phyloP scores from a whole-genome alignment of 352 stramenopile species.

The Globisporangium mamillatum region DNA sequence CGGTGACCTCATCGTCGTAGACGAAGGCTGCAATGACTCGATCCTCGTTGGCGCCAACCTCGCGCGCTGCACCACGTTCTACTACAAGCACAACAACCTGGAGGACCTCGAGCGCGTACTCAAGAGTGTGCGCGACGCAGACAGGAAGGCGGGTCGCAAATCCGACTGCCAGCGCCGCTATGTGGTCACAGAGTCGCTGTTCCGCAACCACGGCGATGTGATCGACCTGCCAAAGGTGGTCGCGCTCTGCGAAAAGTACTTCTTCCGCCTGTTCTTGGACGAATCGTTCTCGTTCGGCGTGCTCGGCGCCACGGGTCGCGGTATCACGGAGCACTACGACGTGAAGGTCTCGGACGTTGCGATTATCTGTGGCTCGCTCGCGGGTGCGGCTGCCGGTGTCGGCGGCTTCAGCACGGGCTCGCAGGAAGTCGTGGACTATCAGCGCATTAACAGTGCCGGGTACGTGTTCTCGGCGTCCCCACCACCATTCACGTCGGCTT shows the following conservation, averaged over 20 bases:
- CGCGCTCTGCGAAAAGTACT: slow-evolving; percentile 89
- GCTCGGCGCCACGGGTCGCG: slow-evolving; percentile 88
- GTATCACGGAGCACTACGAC: slow-evolving; percentile 82
- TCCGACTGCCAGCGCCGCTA: slow-evolving; percentile 93
- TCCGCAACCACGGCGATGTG: slow-evolving; percentile 96
- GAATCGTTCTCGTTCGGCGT: slow-evolving; percentile 94
- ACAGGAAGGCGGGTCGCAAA: slow-evolving; percentile 80
- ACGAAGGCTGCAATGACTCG: slow-evolving; percentile 95
- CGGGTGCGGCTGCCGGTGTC: slow-evolving; percentile 91
- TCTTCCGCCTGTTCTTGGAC: slow-evolving; percentile 85
- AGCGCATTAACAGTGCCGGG: slow-evolving; percentile 96
- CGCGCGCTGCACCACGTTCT: slow-evolving; percentile 91
- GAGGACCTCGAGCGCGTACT: slow-evolving; percentile 94
- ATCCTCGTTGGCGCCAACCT: slow-evolving; percentile 93
- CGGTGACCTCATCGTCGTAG: slow-evolving; percentile 95
- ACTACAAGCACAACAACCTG: slow-evolving; percentile 99
- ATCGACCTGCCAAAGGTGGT: slow-evolving; percentile 93
- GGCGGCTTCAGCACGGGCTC: slow-evolving; percentile 96
- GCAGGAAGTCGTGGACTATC: slow-evolving; percentile 97
- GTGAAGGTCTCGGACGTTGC: slow-evolving; percentile 83
- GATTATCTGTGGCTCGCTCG: slow-evolving; percentile 94
- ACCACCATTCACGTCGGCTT: slow-evolving; percentile 94
- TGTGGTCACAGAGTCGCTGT: slow-evolving; percentile 97
- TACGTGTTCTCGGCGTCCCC: slow-evolving; percentile 99
- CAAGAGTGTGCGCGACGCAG: slow-evolving; percentile 77